Percentiles rank a stretch among this genome's conserved stretches.
These are phyloP conservation scores for Trypanosoma theileri DNA, from an alignment of 208 protist species.

Conservation along the genomic window DNA sequence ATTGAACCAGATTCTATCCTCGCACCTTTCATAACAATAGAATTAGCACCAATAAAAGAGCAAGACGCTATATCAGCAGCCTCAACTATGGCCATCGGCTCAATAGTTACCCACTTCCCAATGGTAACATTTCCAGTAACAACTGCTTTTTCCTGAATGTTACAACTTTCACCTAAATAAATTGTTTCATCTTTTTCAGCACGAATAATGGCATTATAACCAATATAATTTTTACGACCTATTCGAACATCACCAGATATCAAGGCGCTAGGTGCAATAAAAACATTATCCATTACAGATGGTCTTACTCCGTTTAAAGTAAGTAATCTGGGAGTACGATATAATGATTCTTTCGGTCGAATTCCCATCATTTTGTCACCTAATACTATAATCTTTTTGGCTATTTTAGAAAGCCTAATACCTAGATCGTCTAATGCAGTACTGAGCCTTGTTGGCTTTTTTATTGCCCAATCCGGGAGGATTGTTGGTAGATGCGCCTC, in stretches of 20 bases:
- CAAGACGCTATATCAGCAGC: slow-evolving; percentile 83
- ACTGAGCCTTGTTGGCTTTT: slow-evolving; percentile 27
- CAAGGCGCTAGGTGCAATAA: slow-evolving; percentile 85
- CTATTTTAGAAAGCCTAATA: slow-evolving; percentile 38
- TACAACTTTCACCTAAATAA: slow-evolving; percentile 87
- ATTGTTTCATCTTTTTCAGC: slow-evolving; percentile 80
- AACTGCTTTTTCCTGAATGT: slow-evolving; percentile 88
- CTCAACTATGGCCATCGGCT: slow-evolving; percentile 90
- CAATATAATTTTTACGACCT: slow-evolving; percentile 89
- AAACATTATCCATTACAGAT: slow-evolving; percentile 87
- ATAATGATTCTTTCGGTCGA: slow-evolving; percentile 77
- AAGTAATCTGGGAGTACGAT: slow-evolving; percentile 77
- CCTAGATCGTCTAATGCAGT: slow-evolving; percentile 38
- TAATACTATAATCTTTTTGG: slow-evolving; percentile 47
- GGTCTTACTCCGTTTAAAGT: slow-evolving; percentile 70
- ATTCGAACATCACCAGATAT: slow-evolving; percentile 84
- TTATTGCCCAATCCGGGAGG: slow-evolving; percentile 72
- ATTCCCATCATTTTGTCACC: slow-evolving; percentile 73
- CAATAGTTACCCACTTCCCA: slow-evolving; percentile 88
- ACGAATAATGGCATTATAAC: slow-evolving; percentile 87
- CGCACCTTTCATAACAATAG: slow-evolving; percentile 84
- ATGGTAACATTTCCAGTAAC: slow-evolving; percentile 83
- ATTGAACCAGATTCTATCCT: slow-evolving; percentile 86
- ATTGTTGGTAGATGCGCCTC: slow-evolving; percentile 38
- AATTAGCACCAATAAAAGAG: slow-evolving; percentile 85